phyloP scores from a whole-genome alignment of 208 protist species.

The Acanthamoeba sp. region DNA sequence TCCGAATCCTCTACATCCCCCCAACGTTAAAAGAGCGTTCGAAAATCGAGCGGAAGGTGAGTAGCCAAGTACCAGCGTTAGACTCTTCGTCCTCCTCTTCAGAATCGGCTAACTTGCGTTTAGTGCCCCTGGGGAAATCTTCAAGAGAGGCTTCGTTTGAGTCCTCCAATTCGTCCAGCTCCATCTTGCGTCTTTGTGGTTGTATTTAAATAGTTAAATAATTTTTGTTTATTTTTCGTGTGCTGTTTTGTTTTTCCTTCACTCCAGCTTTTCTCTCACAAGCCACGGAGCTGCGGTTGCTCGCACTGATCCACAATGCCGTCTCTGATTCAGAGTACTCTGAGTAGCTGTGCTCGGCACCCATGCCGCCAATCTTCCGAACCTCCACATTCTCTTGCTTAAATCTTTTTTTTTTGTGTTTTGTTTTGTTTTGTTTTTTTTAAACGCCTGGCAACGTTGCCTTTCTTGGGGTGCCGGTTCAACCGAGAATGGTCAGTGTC shows the following conservation, averaged over 20 bases:
- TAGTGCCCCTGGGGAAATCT: conserved; percentile 14
- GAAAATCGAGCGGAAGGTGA: not conserved
- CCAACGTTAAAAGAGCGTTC: not conserved
- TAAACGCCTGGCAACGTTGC: no score
- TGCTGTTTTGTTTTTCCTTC: not conserved
- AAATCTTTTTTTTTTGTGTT: not conserved
- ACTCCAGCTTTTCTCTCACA: no score
- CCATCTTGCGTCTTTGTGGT: not conserved
- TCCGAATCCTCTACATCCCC: conserved; percentile 18
- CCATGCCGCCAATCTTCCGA: no score
- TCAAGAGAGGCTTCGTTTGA: not conserved
- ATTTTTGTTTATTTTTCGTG: not conserved
- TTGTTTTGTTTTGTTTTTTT: not conserved
- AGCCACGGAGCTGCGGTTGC: no score
- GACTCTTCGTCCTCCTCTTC: conserved; percentile 75
- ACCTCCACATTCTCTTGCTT: no score
- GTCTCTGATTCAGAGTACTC: no score
- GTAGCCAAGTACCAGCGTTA: not conserved
- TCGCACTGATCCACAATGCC: no score
- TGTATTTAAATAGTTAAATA: not conserved
- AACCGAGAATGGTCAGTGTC: no score
- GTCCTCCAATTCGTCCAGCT: conserved; percentile 35
- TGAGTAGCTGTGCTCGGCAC: no score
- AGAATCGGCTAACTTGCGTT: conserved; percentile 40
- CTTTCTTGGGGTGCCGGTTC: no score